Conservation (phyloP, 371 early-diverging fungal genomes). For the Mucor lusitanicus region DNA sequence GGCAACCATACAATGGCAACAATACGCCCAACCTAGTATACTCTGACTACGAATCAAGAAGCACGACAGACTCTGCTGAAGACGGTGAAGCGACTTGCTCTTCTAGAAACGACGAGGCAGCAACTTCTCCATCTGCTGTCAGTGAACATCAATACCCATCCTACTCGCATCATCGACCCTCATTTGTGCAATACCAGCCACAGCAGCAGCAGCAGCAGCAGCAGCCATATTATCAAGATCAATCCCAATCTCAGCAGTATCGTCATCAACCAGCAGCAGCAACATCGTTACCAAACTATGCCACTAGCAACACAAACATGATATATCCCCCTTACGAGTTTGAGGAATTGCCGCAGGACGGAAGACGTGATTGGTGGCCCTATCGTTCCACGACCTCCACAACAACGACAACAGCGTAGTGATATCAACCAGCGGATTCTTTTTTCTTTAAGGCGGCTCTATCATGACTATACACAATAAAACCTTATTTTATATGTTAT, state of each 20-base stretch:
- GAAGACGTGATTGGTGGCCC: slow-evolving; percentile 25
- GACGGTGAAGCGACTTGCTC: slow-evolving; percentile 11
- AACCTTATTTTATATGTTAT: not conserved
- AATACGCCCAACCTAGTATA: slow-evolving; percentile 31
- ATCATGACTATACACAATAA: not conserved
- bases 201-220: not conserved
- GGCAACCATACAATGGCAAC: slow-evolving; percentile 27
- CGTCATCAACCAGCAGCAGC: not conserved
- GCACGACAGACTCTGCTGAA: slow-evolving; percentile 27
- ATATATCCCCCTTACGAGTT: slow-evolving; percentile 16
- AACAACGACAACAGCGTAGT: slow-evolving; percentile 23
- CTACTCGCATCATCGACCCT: not conserved
- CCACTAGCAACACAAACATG: not conserved
- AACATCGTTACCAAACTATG: not conserved
- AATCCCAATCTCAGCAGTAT: not conserved
- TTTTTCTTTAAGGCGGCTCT: not conserved
- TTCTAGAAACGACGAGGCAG: slow-evolving; percentile 9
- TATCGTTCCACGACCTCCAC: slow-evolving; percentile 21
- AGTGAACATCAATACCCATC: not conserved
- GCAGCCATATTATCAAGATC: slow-evolving; percentile 1
- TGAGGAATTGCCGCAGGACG: slow-evolving; percentile 17
- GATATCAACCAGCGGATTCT: not conserved
- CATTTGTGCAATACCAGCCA: not conserved
- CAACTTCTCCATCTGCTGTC: slow-evolving; percentile 2
- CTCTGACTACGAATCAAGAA: slow-evolving; percentile 34